Evolutionary conservation across 306 rosid genomes (phyloP), one percentile per base, ranked within the genome.

Genomic region (Corylus avellana): DNA sequence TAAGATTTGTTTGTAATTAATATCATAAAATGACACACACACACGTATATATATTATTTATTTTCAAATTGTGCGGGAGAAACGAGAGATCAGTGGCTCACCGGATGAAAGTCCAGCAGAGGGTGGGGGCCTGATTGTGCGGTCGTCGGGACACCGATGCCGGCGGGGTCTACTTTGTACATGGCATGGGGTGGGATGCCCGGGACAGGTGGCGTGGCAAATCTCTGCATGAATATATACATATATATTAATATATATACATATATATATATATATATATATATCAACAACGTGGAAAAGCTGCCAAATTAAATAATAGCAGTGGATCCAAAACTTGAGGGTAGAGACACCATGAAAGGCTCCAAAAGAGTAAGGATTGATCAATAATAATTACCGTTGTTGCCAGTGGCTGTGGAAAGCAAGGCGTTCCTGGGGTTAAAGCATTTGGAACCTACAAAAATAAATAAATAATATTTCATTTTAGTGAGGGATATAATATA

Each of bases 71-170:
- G 32, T 25, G 51, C 6, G 22, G 12, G 53, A 37, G 56, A 54
- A 49, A 29, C 5, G 2, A 49, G 7, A n/a, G 47, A 47, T 1
- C 18, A 18, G 74, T 22, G 18, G 74, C 70, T 84, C 29, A 94
- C 98, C 70, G 98, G 97, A 61, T 88, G 88, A 70, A 88, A 88
- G 83, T 94, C 94, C n/a, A 84, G 56, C 16, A 64, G n/a, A 7
- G 88, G 86, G 27, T 71, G 81, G 18, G 88, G 86, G 18, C 58
- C 70, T 10, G 89, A 75, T 77, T 82, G 94, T 27, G 70, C 75
- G 22, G 86, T 17, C 1, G 84, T 17, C 2, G 84, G 66, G 70
- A 77, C 57, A 81, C 70, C 83, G 44, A 71, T 70, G 82, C 63
- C 79, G 56, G 82, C 79, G 56, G 82, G 79, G 73, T 91, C 93